Base-by-base conservation (phyloP, 371 early-diverging fungal species). In the Ordospora pajunii region DNA sequence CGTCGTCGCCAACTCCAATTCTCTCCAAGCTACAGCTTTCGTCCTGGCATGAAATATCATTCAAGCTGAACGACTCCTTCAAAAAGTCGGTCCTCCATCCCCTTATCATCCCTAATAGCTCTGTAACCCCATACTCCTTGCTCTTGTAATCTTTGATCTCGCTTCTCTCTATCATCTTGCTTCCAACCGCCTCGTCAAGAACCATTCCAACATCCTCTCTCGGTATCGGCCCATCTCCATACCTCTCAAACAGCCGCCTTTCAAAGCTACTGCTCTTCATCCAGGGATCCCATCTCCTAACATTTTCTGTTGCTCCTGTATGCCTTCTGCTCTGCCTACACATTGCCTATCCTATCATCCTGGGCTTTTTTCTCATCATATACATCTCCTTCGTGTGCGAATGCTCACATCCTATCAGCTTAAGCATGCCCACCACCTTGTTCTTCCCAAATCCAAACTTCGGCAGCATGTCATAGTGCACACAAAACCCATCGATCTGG, bases 251-350 rank as follows among this genome's bases (percentile, higher is more conserved):
- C 22, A 75, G 45, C 25, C n/a, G 23, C 53, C 46, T 49, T 22
- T 75, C 76, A 22, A 75, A 64, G n/a, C 40, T 40, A n/a, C 11
- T 17, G n/a, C 58, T 58, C 37, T 23, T 75, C 52, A 37, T 74
- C 27, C 73, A 45, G 49, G 68, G 52, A 52, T 46, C 17, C 12
- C 1, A 25, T 49, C 19, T 25, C 21, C 17, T n/a, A 49, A 25
- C n/a, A 25, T 19, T 62, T 21, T 62, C 40, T 19, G 2, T 49
- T 25, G 21, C 4, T 49, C n/a, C 40, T 49, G 2, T n/a, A 4
- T 19, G 49, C 19, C 6, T 62, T 62, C 6, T 32, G 32, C 32
- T n/a, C n/a, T n/a, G n/a, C n/a, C n/a, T n/a, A 32, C 32, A 32
- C 32, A 2, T 32, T 5, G 1, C 5, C 32, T 32, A 32, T 32